Conservation (phyloP, 768 basidiomycete genomes). For the Suillus subluteus region DNA sequence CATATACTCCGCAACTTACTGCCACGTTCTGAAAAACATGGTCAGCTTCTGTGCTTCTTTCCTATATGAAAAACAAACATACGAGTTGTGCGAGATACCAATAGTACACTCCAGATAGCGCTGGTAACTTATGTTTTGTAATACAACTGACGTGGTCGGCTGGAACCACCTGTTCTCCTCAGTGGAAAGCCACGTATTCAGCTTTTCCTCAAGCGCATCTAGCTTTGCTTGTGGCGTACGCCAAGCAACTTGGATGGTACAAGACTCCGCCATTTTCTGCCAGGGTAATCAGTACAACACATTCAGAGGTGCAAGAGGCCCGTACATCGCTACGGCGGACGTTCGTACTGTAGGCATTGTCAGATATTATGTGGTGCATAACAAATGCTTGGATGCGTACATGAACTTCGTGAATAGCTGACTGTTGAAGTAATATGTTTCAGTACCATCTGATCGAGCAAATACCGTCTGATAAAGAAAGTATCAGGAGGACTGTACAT, state of each 20-base stretch:
- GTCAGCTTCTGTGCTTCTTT: background rate
- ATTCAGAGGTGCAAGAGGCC: conserved; percentile 5
- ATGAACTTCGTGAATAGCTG: conserved; percentile 78
- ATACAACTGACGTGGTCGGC: conserved; percentile 61
- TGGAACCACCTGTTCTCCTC: conserved; percentile 84
- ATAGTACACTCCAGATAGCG: conserved; percentile 71
- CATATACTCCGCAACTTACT: conserved; percentile 27
- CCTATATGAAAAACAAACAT: conserved; percentile 21
- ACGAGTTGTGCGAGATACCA: conserved; percentile 58
- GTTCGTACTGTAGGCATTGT: conserved; percentile 52
- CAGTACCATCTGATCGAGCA: conserved; percentile 70
- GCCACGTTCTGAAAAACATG: conserved; percentile 34
- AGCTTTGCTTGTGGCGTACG: conserved; percentile 72
- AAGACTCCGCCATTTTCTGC: conserved; percentile 68
- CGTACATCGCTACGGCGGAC: conserved; percentile 71
- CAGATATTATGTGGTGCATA: conserved; percentile 8
- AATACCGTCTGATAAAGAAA: conserved; percentile 58
- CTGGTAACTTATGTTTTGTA: conserved; percentile 70
- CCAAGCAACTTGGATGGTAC: conserved; percentile 78
- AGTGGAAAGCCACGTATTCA: conserved; percentile 78
- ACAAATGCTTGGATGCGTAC: conserved; percentile 39
- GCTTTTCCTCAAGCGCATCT: conserved; percentile 63
- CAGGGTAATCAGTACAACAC: conserved; percentile 16
- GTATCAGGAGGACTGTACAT: conserved; percentile 9
- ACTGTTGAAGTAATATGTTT: conserved; percentile 83